Evolutionary conservation across 2,329 filamentous ascomycete genomes (phyloP), one percentile per base, ranked within the genome.

Genomic region (Cladosporium sp.): DNA sequence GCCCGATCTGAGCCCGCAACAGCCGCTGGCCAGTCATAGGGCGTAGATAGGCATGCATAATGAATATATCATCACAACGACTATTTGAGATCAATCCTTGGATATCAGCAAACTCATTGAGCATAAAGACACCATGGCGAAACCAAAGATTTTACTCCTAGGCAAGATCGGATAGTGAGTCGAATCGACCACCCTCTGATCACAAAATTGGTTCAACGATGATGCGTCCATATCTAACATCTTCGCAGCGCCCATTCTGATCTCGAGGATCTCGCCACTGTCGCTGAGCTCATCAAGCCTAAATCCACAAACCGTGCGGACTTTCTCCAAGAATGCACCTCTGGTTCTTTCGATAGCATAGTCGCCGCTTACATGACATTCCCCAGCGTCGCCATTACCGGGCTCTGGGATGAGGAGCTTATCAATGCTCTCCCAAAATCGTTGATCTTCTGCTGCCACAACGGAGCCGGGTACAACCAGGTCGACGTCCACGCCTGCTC

Each of bases 391-490:
- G 74, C 73, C 14, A 81, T 89, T 65, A 94, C 91, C 0, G 92
- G 92, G 1, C 78, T 80, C 23, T 80, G 95, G 67, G 90, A 96
- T 75, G 82, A 83, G 53, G 90, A 92, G 76, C 77, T 95, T n/a
- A 78, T 93, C 39, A 76, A 82, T 51, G 82, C 77, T 2, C 68
- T 81, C 10, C 79, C 79, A 23, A 68, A 74, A 56, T 76, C 66
- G 62, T 69, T 81, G 62, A 74, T 72, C 59, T 82, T 79, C 66
- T 71, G 81, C 51, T 75, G 75, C 49, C 79, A 82, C 68, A 80
- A 80, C 69, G 80, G 91, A 67, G 91, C 92, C 64, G 93, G 93
- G 43, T 96, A 96, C 78, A 92, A 96, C 77, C 89, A 93, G 76
- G 83, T 96, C 68, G 89, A 93, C 76, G 82, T 93, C 10, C 76